These are phyloP conservation scores for Emericellopsis cladophorae DNA, from an alignment of 2,329 filamentous ascomycete genomes.

Conservation along the genomic window DNA sequence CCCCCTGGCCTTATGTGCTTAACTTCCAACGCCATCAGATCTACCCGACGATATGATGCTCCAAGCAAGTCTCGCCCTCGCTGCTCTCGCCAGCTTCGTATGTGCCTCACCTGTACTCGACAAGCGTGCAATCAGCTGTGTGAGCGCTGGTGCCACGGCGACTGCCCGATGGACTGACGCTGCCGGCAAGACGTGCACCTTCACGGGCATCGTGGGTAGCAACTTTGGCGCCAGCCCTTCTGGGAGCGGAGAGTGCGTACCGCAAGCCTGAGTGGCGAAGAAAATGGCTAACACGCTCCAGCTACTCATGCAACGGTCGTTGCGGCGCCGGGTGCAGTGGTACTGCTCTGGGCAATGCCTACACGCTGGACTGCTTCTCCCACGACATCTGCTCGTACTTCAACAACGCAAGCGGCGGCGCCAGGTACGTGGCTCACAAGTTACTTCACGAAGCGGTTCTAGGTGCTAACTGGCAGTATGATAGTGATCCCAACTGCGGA, in stretches of 20 bases:
- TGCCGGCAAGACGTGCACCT: slow-evolving; percentile 26
- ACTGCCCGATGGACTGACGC: slow-evolving; percentile 32
- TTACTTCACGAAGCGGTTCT: background rate
- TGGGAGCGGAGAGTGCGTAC: slow-evolving; percentile 27
- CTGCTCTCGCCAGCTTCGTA: background rate
- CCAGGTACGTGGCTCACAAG: slow-evolving; percentile 17
- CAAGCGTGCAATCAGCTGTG: too few species aligned
- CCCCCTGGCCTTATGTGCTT: too few species aligned
- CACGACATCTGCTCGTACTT: slow-evolving; percentile 40
- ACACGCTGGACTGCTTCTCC: slow-evolving; percentile 36
- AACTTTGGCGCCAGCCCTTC: slow-evolving; percentile 30
- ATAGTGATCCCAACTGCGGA: slow-evolving; percentile 33
- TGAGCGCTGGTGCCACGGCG: slow-evolving; percentile 9
- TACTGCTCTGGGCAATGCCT: slow-evolving; percentile 28
- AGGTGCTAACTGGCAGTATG: background rate
- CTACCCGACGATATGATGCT: too few species aligned
- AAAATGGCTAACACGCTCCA: slow-evolving; percentile 6
- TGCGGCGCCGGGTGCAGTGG: slow-evolving; percentile 33
- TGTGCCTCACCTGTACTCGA: background rate
- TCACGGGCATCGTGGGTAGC: slow-evolving; percentile 29
- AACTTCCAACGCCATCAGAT: background rate
- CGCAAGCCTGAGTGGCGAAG: background rate
- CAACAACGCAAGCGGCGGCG: slow-evolving; percentile 30
- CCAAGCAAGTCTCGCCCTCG: background rate
- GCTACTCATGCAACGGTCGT: slow-evolving; percentile 34